phyloP scores from a whole-genome alignment of 2,329 filamentous ascomycete species.

The Trichoderma hamatum region DNA sequence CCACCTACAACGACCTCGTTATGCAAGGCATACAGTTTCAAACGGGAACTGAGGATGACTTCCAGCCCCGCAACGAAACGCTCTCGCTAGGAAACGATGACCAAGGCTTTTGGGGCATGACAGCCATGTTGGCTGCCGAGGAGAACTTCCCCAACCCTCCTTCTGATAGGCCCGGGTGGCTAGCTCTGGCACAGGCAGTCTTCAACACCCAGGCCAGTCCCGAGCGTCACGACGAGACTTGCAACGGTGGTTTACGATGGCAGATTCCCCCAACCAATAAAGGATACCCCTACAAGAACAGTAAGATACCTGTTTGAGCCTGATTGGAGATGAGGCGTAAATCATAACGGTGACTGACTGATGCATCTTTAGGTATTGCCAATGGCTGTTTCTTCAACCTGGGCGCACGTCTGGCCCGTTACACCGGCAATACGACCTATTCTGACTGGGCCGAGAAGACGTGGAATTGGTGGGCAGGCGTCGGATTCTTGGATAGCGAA shows the following conservation, averaged over 20 bases:
- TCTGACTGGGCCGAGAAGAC: conserved; percentile 63
- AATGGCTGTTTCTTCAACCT: conserved; percentile 68
- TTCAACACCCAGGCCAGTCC: conserved; percentile 60
- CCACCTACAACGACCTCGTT: conserved; percentile 57
- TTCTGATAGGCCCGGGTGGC: conserved; percentile 53
- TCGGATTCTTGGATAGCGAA: conserved; percentile 62
- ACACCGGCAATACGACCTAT: conserved; percentile 69
- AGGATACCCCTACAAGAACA: conserved; percentile 77
- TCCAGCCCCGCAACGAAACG: conserved; percentile 59
- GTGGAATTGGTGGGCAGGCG: conserved; percentile 62
- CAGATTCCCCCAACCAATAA: conserved; percentile 75
- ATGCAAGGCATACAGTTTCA: conserved; percentile 58
- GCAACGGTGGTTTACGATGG: conserved; percentile 70
- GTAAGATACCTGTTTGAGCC: conserved; percentile 33
- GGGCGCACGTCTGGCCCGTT: conserved; percentile 70
- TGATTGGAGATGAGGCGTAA: background rate
- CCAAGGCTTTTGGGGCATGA: conserved; percentile 70
- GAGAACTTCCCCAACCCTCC: conserved; percentile 59
- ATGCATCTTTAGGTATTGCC: conserved; percentile 44
- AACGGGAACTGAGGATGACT: conserved; percentile 55
- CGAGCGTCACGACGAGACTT: conserved; percentile 60
- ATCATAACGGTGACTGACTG: background rate
- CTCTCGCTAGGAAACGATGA: conserved; percentile 64
- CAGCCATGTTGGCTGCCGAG: conserved; percentile 62
- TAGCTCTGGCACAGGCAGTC: conserved; percentile 63